A percentile compares a stretch with the other conserved stretches of the same genome.
phyloP scores from a whole-genome alignment of 2,329 filamentous ascomycete species.

The Alternaria triticina region DNA sequence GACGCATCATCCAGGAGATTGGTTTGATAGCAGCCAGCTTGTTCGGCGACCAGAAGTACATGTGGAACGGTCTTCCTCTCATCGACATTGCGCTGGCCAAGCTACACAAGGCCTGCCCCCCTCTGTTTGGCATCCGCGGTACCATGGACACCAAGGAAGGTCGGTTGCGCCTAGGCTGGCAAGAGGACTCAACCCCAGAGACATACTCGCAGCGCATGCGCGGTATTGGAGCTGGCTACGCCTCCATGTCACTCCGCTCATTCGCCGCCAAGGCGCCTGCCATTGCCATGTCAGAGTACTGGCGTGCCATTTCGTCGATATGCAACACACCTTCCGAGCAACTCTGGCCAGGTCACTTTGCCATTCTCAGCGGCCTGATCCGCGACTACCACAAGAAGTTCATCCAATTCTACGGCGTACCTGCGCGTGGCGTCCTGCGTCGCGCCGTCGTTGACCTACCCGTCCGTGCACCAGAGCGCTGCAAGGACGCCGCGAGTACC shows the following conservation, averaged over 20 bases:
- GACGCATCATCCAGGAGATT: constrained; percentile 70
- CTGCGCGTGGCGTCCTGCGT: constrained; percentile 73
- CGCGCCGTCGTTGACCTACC: constrained; percentile 79
- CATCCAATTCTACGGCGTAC: constrained; percentile 79
- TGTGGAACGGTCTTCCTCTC: constrained; percentile 70
- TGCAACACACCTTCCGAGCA: constrained; percentile 71
- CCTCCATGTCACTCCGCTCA: constrained; percentile 78
- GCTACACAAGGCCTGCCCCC: constrained; percentile 78
- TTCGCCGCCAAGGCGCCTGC: constrained; percentile 69
- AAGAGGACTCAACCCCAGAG: constrained; percentile 59
- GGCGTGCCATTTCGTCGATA: constrained; percentile 77
- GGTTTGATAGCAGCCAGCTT: constrained; percentile 78
- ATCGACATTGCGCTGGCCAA: constrained; percentile 90
- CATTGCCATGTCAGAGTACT: constrained; percentile 82
- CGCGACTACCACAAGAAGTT: constrained; percentile 75
- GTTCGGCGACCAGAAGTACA: constrained; percentile 72
- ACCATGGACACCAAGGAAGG: constrained; percentile 68
- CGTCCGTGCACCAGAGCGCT: constrained; percentile 35
- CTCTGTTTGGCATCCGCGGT: constrained; percentile 83
- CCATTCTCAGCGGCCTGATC: constrained; percentile 60
- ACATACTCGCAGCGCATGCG: constrained; percentile 81
- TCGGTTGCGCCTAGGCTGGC: constrained; percentile 41
- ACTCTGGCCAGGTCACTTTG: constrained; percentile 55
- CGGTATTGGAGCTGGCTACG: constrained; percentile 83
- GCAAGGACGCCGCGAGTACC: constrained; percentile 35